Evolutionary conservation across 768 basidiomycete species (phyloP).

Genomic region (Termitomyces sp.): DNA sequence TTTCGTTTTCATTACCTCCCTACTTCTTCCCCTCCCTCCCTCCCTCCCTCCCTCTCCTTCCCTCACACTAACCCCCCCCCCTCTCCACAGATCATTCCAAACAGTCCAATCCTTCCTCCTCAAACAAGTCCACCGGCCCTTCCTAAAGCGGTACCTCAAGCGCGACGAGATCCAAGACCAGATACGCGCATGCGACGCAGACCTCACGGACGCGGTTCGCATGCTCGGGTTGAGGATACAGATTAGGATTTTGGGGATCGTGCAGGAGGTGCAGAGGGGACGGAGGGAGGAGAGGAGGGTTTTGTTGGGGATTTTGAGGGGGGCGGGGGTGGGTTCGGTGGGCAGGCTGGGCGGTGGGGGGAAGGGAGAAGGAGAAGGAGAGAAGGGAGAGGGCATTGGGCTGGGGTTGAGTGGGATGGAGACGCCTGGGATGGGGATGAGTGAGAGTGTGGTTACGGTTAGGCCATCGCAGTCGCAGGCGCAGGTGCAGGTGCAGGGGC

Average conservation of each 20-base stretch:
- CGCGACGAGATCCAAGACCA: constrained; percentile 64
- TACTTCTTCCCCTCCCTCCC: no score
- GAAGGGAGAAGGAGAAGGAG: no score
- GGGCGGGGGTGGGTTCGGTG: no score
- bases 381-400: neutral
- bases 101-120: constrained; percentile 49
- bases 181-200: constrained; percentile 50
- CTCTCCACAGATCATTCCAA: constrained; percentile 34
- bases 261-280: constrained; percentile 34
- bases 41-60: neutral
- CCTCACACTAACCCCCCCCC: neutral
- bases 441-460: neutral
- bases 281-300: constrained; percentile 30
- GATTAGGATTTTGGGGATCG: constrained; percentile 50
- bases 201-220: constrained; percentile 55
- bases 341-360: neutral
- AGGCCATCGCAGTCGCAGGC: neutral
- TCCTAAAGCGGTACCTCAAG: constrained; percentile 76
- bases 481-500: no score
- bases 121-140: constrained; percentile 64
- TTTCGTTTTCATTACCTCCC: no score
- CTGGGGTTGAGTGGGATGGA: constrained; percentile 1
- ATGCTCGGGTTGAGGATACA: constrained; percentile 60
- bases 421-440: neutral
- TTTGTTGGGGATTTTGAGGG: constrained; percentile 31